These are phyloP conservation scores for Colletotrichum agaves DNA, from an alignment of 2,329 filamentous ascomycete species.

Conservation along the genomic window DNA sequence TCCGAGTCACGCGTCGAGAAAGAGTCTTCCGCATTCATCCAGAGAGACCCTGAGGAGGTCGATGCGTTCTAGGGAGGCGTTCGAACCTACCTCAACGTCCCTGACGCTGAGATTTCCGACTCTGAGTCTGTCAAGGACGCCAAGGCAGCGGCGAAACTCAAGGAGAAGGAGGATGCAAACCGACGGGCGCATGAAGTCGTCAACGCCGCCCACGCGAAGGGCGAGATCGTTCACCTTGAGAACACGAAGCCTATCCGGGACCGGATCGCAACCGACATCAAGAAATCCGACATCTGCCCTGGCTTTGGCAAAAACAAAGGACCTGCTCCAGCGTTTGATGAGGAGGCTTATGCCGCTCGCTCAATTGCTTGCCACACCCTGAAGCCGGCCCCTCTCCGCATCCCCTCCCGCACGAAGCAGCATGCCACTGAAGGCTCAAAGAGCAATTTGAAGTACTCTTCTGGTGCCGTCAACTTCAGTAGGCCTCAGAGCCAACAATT, in stretches of 20 bases:
- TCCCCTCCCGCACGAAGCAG: constrained; percentile 26
- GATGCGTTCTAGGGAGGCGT: constrained; percentile 47
- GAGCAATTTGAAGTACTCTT: background rate
- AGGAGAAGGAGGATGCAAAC: constrained; percentile 2
- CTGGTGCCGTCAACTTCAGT: constrained; percentile 28
- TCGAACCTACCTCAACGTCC: constrained; percentile 44
- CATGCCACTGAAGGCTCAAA: background rate
- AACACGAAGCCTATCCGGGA: constrained; percentile 20
- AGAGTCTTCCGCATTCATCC: constrained; percentile 13
- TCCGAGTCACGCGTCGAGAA: background rate
- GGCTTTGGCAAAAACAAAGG: constrained; percentile 7
- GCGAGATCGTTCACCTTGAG: constrained; percentile 4
- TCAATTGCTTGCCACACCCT: constrained; percentile 36
- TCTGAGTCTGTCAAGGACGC: background rate
- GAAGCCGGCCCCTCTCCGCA: constrained; percentile 35
- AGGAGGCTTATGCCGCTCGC: constrained; percentile 28
- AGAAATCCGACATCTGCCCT: constrained; percentile 24
- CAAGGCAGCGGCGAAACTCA: background rate
- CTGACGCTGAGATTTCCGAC: constrained; percentile 44
- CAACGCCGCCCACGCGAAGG: constrained; percentile 23
- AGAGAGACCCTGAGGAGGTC: constrained; percentile 41
- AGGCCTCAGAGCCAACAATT: constrained; percentile 9
- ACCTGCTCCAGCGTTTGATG: constrained; percentile 1
- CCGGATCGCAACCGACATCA: constrained; percentile 10
- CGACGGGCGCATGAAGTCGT: constrained; percentile 19